phyloP scores from a whole-genome alignment of 1,139 yeast genomes.

The Taphrina flavorubra region DNA sequence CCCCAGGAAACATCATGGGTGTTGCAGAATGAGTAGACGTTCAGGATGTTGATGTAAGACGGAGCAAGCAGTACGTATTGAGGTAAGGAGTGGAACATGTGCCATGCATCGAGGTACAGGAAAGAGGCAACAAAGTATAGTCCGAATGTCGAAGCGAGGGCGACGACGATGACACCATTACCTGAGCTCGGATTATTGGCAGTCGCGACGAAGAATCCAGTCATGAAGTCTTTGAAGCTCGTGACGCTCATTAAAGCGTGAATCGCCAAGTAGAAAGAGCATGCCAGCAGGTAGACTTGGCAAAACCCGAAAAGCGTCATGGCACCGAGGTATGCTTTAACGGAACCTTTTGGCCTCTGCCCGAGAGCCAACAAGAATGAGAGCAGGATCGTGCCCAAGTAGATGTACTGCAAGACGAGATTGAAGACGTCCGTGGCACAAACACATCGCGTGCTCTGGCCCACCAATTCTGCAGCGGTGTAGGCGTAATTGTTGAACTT shows the following conservation, averaged over 20 bases:
- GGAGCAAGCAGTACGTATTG: constrained; percentile 89
- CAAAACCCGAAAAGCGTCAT: constrained; percentile 54
- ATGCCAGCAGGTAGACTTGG: constrained; percentile 53
- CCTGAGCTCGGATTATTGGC: constrained; percentile 52
- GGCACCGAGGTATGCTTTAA: constrained; percentile 51
- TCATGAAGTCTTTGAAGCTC: constrained; percentile 46
- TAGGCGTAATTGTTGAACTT: constrained; percentile 18
- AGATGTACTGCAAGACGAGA: constrained; percentile 52
- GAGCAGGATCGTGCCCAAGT: constrained; percentile 51
- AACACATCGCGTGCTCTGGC: constrained; percentile 41
- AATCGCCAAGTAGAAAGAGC: constrained; percentile 54
- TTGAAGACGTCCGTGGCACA: constrained; percentile 48
- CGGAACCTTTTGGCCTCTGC: constrained; percentile 56
- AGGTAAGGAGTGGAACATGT: constrained; percentile 79
- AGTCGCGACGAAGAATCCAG: constrained; percentile 45
- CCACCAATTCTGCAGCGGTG: constrained; percentile 18
- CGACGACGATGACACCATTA: constrained; percentile 66
- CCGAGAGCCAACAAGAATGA: constrained; percentile 56
- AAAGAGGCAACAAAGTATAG: constrained; percentile 76
- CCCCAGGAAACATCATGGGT: constrained; percentile 99
- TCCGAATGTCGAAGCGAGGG: constrained; percentile 90
- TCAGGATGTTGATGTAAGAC: constrained; percentile 76
- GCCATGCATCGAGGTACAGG: constrained; percentile 92
- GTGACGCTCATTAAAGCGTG: constrained; percentile 47
- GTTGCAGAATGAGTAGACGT: constrained; percentile 87